Base-by-base conservation (phyloP, 179 eudicot species). In the Actinidia chinensis region DNA sequence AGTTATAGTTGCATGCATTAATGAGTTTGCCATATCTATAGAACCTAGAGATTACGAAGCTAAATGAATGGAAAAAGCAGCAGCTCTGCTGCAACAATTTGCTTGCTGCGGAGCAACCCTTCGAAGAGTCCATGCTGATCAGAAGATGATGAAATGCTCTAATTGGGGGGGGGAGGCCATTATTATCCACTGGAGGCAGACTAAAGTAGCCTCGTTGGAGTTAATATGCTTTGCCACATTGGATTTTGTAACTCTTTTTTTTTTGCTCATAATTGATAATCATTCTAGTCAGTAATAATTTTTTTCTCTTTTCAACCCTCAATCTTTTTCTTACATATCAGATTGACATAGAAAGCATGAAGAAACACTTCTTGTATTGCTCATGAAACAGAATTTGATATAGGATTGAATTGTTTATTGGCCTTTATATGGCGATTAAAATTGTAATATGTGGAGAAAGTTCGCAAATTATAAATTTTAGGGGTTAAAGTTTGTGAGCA, bases 41-140 rank as follows among this genome's bases (percentile, higher is more conserved):
- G 93, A 88, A 88, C 76, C 86, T 90, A 42, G 94, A 90, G 80
- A 76, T 84, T 6, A 90, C 83, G 83, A 90, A 85, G 80, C 83
- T 86, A 80, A 89, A 80, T 65, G 90, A 90, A n/a, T n/a, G 61
- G 92, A 90, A 85, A 90, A 87, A 78, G 89, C 82, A 72, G 81
- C 84, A 51, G 86, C 92, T 67, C 79, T 90, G 82, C 87, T 90
- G 36, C 92, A 91, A 73, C 94, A 89, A 78, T 90, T 86, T 86
- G 94, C 94, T 56, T n/a, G n/a, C n/a, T n/a, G 94, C 94, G 33
- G 92, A 90, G 94, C 92, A 67, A 90, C 94, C 33, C 92, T 89
- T 73, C 83, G 94, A 79, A 85, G 94, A 76, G 92, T 90, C 68
- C 94, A 90, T 77, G 91, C 89, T 71, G 88, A 88, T 8, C 94